Conservation (phyloP, 1,284 basidiomycete species). For the Blastosporella zonata region DNA sequence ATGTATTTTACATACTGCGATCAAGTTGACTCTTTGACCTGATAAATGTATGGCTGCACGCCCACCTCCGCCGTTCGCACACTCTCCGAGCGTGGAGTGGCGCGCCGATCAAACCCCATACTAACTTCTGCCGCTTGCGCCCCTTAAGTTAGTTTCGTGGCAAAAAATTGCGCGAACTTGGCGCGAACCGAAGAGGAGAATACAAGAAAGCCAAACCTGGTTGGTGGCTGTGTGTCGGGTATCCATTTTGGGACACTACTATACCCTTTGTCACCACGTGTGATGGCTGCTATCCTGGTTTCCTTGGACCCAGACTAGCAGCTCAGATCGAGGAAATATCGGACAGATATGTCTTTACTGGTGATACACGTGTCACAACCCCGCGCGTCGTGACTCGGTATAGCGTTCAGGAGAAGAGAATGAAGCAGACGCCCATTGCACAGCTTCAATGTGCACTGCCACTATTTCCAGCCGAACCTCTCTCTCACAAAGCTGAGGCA, state of each 20-base stretch:
- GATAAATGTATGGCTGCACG: not conserved
- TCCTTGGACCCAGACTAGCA: conserved; percentile 1
- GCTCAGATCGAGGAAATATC: not conserved
- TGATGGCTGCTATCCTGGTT: conserved; percentile 5
- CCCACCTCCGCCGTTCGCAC: not conserved
- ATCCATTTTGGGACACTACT: not conserved
- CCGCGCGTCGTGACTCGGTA: conserved; percentile 13
- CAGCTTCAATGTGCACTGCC: conserved; percentile 9
- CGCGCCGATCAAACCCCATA: not conserved
- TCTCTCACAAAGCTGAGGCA: conserved; percentile 1
- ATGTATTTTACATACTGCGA: not conserved
- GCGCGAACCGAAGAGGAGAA: conserved; percentile 3
- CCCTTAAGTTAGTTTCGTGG: not conserved
- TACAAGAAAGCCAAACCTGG: not conserved
- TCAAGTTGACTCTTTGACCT: conserved; percentile 1
- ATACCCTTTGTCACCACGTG: not conserved
- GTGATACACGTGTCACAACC: conserved; percentile 8
- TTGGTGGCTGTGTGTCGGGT: conserved; percentile 10
- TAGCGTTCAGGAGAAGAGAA: conserved; percentile 9
- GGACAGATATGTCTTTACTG: conserved; percentile 7
- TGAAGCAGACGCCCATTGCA: not conserved
- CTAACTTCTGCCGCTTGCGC: not conserved
- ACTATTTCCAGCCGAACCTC: not conserved
- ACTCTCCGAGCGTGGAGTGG: not conserved
- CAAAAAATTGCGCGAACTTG: not conserved